These are phyloP conservation scores for Phaeosphaeria sp. DNA, from an alignment of 2,329 filamentous ascomycete genomes.

Conservation along the genomic window DNA sequence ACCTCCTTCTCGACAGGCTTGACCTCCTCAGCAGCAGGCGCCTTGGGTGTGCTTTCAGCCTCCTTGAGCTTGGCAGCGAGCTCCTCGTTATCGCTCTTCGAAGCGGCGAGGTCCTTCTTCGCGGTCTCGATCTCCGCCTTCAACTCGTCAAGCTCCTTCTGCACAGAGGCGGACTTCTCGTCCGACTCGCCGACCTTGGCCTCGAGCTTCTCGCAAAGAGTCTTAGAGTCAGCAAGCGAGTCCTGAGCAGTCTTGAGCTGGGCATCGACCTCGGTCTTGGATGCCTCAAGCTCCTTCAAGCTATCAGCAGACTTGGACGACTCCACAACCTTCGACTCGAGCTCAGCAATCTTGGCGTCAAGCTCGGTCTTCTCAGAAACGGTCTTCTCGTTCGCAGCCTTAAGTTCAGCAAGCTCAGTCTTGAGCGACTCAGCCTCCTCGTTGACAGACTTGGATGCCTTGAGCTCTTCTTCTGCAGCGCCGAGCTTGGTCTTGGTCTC, in stretches of 20 bases:
- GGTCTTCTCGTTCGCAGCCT: conserved; percentile 29
- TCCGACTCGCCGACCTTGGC: conserved; percentile 13
- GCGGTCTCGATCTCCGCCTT: not conserved
- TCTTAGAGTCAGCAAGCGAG: conserved; percentile 9
- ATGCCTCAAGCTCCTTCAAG: conserved; percentile 24
- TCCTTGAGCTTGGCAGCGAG: conserved; percentile 1
- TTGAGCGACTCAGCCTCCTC: conserved; percentile 22
- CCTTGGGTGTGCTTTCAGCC: not conserved
- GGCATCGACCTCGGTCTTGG: conserved; percentile 23
- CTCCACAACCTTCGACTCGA: conserved; percentile 24
- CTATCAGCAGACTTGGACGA: conserved; percentile 19
- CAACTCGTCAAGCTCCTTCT: conserved; percentile 2
- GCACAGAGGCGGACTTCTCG: conserved; percentile 18
- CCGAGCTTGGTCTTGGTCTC: conserved; percentile 26
- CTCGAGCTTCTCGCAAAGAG: conserved; percentile 23
- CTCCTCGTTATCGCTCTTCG: not conserved
- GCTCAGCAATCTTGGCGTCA: conserved; percentile 28
- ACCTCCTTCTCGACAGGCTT: conserved; percentile 4
- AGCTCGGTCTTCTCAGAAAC: conserved; percentile 29
- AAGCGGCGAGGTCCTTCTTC: not conserved
- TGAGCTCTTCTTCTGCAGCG: conserved; percentile 8
- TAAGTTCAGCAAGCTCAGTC: conserved; percentile 29
- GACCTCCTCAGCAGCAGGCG: not conserved
- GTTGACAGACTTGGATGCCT: conserved; percentile 12
- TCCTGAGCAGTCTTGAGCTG: conserved; percentile 14